Percentiles rank a stretch among this genome's conserved stretches.
These are phyloP conservation scores for Candida maesae DNA, from an alignment of 805 yeast genomes.

Conservation along the genomic window DNA sequence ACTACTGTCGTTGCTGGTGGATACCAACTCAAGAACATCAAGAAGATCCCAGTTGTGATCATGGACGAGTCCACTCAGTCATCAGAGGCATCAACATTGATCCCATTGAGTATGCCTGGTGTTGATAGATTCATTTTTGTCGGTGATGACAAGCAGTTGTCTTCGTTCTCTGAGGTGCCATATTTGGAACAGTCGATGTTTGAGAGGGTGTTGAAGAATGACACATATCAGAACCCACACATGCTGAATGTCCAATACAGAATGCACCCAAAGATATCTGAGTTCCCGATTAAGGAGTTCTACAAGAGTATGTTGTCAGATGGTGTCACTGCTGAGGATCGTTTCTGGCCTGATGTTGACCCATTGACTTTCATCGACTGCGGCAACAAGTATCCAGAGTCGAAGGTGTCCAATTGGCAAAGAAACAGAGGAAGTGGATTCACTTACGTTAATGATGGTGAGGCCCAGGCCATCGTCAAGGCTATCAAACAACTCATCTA, in stretches of 20 bases:
- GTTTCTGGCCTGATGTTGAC: constrained; percentile 43
- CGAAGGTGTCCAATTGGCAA: constrained; percentile 42
- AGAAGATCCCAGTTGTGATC: constrained; percentile 65
- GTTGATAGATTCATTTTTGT: constrained; percentile 65
- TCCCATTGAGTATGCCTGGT: constrained; percentile 67
- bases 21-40: constrained; percentile 51
- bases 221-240: constrained; percentile 55
- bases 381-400: constrained; percentile 43
- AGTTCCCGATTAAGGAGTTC: constrained; percentile 51
- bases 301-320: constrained; percentile 47
- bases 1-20: constrained; percentile 75
- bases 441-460: constrained; percentile 55
- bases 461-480: constrained; percentile 45
- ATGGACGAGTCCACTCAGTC: constrained; percentile 82
- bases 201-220: constrained; percentile 61
- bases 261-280: constrained; percentile 63
- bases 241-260: constrained; percentile 70
- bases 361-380: constrained; percentile 65
- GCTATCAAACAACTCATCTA: constrained; percentile 47
- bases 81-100: constrained; percentile 66
- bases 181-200: constrained; percentile 62
- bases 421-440: constrained; percentile 45
- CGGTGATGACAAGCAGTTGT: constrained; percentile 73
- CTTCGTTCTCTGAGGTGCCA: constrained; percentile 68
- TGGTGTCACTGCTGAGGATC: constrained; percentile 55